phyloP scores from a whole-genome alignment of 2,329 filamentous ascomycete genomes.

The Neofusicoccum parvum region DNA sequence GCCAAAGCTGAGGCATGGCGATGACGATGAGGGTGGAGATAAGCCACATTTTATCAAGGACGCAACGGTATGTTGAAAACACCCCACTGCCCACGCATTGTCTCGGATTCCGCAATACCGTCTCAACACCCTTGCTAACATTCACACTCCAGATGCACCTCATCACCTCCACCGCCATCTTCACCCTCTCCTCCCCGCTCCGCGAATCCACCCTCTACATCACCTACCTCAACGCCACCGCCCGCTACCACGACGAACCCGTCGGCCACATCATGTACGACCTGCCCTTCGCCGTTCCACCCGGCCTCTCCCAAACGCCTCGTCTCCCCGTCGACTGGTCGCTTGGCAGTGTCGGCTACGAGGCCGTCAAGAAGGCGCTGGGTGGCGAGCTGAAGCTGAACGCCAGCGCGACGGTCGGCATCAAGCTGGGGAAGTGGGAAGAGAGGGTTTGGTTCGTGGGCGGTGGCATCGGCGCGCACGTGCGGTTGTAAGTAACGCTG shows the following conservation, averaged over 20 bases:
- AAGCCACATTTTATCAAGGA: constrained; percentile 75
- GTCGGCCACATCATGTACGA: constrained; percentile 78
- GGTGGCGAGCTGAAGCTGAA: constrained; percentile 79
- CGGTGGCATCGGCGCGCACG: constrained; percentile 49
- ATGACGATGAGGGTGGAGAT: constrained; percentile 40
- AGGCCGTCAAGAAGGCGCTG: constrained; percentile 75
- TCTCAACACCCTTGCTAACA: no score
- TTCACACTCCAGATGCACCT: constrained; percentile 64
- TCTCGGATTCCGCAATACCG: background rate
- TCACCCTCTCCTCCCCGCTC: constrained; percentile 80
- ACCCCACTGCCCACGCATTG: background rate
- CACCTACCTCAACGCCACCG: constrained; percentile 79
- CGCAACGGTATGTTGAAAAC: constrained; percentile 59
- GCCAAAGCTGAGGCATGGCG: constrained; percentile 60
- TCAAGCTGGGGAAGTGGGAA: constrained; percentile 74
- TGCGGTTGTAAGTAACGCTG: constrained; percentile 40
- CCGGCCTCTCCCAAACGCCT: constrained; percentile 72
- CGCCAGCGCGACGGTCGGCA: constrained; percentile 72
- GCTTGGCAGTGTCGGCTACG: constrained; percentile 76
- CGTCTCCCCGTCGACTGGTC: constrained; percentile 81
- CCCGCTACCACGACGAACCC: constrained; percentile 78
- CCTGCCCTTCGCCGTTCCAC: constrained; percentile 73
- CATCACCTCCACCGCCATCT: constrained; percentile 81
- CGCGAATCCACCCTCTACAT: constrained; percentile 72
- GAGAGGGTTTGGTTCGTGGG: constrained; percentile 61